These are phyloP conservation scores for Phoma sp. DNA, from an alignment of 2,329 filamentous ascomycete species.

Conservation along the genomic window DNA sequence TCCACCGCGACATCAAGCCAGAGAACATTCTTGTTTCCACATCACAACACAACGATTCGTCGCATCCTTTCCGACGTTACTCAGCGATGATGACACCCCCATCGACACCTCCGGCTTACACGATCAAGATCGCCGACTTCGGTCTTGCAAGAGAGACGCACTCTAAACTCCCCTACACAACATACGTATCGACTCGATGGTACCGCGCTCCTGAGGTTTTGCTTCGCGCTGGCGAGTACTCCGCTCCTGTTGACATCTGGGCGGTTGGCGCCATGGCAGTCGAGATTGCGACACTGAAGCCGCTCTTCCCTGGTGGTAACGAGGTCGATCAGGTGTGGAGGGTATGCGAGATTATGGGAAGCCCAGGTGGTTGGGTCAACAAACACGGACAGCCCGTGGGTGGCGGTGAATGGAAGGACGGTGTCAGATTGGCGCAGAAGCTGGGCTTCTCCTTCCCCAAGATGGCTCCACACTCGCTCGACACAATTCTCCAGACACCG, in stretches of 20 bases:
- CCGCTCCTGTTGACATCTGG: conserved; percentile 97
- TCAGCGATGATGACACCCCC: conserved; percentile 92
- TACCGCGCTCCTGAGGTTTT: conserved; percentile 93
- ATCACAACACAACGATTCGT: conserved; percentile 79
- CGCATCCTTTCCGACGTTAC: conserved; percentile 88
- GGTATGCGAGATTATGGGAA: conserved; percentile 99
- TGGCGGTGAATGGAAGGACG: conserved; percentile 97
- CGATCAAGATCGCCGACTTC: conserved; percentile 98
- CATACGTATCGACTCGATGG: conserved; percentile 97
- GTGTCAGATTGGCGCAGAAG: conserved; percentile 89
- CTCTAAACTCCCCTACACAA: conserved; percentile 95
- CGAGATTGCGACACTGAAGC: conserved; percentile 94
- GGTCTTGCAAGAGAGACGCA: conserved; percentile 96
- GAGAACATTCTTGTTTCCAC: conserved; percentile 98
- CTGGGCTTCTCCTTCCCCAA: conserved; percentile 97
- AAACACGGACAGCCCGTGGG: conserved; percentile 86
- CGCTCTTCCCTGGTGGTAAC: conserved; percentile 94
- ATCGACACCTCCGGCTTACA: conserved; percentile 90
- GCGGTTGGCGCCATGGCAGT: conserved; percentile 98
- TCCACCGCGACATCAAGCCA: conserved; percentile 98
- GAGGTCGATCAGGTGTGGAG: conserved; percentile 99
- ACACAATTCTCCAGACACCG: conserved; percentile 86
- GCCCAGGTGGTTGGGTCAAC: conserved; percentile 97
- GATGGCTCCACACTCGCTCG: conserved; percentile 98
- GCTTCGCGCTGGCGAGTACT: conserved; percentile 92